Evolutionary conservation across 305 asterid genomes (phyloP), one percentile per base, ranked within the genome.

Genomic region (Andrographis paniculata): DNA sequence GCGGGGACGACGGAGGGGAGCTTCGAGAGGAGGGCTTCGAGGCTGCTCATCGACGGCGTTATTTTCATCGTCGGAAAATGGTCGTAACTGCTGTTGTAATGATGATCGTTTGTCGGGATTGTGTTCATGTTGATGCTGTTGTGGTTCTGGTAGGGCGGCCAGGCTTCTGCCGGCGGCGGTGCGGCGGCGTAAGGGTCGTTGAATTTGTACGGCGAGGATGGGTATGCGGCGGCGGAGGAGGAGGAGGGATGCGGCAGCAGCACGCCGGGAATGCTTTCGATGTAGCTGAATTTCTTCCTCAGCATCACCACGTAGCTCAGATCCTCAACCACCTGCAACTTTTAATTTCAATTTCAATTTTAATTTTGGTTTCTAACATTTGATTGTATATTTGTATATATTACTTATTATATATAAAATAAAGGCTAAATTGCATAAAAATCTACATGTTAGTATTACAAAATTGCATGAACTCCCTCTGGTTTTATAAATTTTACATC

Each of bases 211-310:
- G n/a, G n/a, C n/a, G n/a, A n/a, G 8, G 55, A 64, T 3, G 94
- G 92, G 53, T 70, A 80, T 6, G 84, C 64, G 36, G 86, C 37
- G 42, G 96, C 83, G 2, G 99, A 65, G 35, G 87, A 31, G 44
- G 98, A 86, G 2, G 98, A 86, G 47, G 96, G 99, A 53, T 91
- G 95, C 39, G 99, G 99, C 36, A 91, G 50, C 17, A 91, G 66
- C 1, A 87, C 96, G 45, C 99, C 99, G 16, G 99, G 99, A 3
- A 91, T 84, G 91, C 93, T 91, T 28, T 91, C 95, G 5, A 91
- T 79, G 84, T 87, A 91, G 68, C 87, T 66, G 42, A 87, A 53
- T 68, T 91, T 91, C 79, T 83, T 91, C 41, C 96, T 79, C 14
- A 91, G 85, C 50, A 87, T 44, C 67, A 83, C 94, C 14, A 83